A percentile compares a stretch with the other conserved stretches of the same genome.
Evolutionary conservation across 75 land plant genomes (phyloP).

Genomic region (Azolla pinnata): DNA sequence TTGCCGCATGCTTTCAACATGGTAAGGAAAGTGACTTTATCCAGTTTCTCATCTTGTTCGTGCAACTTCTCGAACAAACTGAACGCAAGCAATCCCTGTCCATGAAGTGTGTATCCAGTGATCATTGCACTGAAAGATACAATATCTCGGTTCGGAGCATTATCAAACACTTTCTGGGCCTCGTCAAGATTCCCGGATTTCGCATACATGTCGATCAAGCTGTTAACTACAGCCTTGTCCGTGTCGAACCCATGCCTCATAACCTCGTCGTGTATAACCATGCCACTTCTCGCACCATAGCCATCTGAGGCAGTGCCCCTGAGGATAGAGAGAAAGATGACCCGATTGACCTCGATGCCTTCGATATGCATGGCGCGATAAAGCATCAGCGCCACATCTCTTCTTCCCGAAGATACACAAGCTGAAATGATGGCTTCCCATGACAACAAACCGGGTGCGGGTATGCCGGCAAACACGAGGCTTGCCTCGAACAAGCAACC

Average conservation of each 20-base stretch:
- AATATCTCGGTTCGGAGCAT: background rate
- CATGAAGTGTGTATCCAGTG: constrained; percentile 6
- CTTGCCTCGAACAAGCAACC: constrained; percentile 3
- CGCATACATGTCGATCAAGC: constrained; percentile 9
- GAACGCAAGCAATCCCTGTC: background rate
- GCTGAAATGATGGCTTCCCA: constrained; percentile 1
- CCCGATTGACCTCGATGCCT: constrained; percentile 11
- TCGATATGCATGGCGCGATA: constrained; percentile 18
- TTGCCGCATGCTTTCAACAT: constrained; percentile 13
- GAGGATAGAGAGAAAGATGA: constrained; percentile 1
- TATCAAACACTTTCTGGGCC: constrained; percentile 13
- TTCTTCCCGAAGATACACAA: constrained; percentile 8
- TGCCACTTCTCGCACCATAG: background rate
- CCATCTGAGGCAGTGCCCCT: background rate
- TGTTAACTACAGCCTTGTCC: background rate
- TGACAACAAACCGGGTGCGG: background rate
- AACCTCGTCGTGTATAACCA: background rate
- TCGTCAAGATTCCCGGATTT: constrained; percentile 1
- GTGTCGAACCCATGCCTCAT: background rate
- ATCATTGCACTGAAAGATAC: constrained; percentile 14
- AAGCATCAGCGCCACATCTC: constrained; percentile 14
- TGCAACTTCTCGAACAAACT: constrained; percentile 3
- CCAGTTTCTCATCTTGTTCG: background rate
- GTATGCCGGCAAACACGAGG: background rate
- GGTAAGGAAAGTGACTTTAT: constrained; percentile 13